phyloP scores from a whole-genome alignment of 2,329 filamentous ascomycete species.

The Penicillium vulpinum region DNA sequence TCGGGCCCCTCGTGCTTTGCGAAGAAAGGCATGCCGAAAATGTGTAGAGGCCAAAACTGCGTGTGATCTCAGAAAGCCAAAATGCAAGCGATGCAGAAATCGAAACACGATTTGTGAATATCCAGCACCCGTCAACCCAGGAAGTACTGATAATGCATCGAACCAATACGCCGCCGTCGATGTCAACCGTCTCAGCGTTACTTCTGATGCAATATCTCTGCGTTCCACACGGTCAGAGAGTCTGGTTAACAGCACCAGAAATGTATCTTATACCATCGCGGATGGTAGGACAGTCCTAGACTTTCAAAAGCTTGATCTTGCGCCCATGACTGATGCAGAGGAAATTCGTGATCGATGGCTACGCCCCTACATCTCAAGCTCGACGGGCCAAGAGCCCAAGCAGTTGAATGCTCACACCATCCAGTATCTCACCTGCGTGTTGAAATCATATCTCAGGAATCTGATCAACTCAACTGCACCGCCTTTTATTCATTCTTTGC shows the following conservation, averaged over 20 bases:
- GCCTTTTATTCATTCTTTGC: constrained; percentile 29
- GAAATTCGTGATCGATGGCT: constrained; percentile 34
- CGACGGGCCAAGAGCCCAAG: constrained; percentile 22
- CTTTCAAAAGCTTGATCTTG: constrained; percentile 11
- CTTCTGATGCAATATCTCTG: background rate
- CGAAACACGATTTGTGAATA: constrained; percentile 20
- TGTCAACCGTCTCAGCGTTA: background rate
- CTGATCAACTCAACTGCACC: constrained; percentile 17
- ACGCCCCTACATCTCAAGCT: constrained; percentile 23
- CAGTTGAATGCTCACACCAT: constrained; percentile 23
- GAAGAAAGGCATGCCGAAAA: constrained; percentile 22
- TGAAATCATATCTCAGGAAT: constrained; percentile 28
- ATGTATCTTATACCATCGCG: background rate
- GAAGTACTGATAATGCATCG: background rate
- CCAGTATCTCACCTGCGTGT: constrained; percentile 25
- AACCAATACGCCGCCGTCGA: background rate
- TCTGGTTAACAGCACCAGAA: background rate
- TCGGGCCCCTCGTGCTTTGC: background rate
- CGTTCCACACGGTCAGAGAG: background rate
- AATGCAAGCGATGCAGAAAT: constrained; percentile 20
- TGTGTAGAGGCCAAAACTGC: constrained; percentile 23
- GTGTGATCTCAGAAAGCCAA: constrained; percentile 19
- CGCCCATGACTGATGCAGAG: constrained; percentile 17
- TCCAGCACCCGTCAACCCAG: background rate
- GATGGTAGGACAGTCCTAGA: background rate